These are phyloP conservation scores for Irpex rosettiformis DNA, from an alignment of 1,284 basidiomycete genomes.

Conservation along the genomic window DNA sequence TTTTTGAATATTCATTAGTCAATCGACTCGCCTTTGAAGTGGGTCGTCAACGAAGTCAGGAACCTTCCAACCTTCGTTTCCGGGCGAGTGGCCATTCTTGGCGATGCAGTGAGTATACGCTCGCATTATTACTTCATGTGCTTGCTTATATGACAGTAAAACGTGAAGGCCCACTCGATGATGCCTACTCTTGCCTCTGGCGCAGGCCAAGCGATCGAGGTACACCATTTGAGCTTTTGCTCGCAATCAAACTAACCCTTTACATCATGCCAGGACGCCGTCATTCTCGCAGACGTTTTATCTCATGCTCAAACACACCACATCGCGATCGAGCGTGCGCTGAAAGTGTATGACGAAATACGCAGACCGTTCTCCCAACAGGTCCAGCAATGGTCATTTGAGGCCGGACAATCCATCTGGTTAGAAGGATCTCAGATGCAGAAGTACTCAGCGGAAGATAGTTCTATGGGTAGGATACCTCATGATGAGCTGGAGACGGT, in stretches of 20 bases:
- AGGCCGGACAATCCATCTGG: neutral
- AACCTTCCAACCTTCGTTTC: constrained; percentile 25
- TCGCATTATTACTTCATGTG: neutral
- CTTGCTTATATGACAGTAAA: neutral
- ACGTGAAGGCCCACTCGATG: constrained; percentile 37
- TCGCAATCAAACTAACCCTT: neutral
- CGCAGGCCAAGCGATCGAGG: constrained; percentile 16
- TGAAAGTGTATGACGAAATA: constrained; percentile 14
- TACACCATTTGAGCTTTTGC: neutral
- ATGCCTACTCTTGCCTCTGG: constrained; percentile 13
- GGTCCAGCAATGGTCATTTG: neutral
- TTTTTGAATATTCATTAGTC: neutral
- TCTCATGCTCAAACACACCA: neutral
- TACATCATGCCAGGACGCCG: constrained; percentile 1
- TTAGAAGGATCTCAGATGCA: neutral
- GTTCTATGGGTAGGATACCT: neutral
- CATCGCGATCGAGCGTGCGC: neutral
- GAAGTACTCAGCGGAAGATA: neutral
- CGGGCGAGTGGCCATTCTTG: constrained; percentile 30
- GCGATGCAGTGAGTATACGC: constrained; percentile 32
- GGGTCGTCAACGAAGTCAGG: constrained; percentile 30
- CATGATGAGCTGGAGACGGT: neutral
- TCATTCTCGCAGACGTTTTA: constrained; percentile 10
- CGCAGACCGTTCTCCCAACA: constrained; percentile 10
- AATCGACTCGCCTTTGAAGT: neutral